Evolutionary conservation across 2,329 filamentous ascomycete genomes (phyloP), one percentile per base, ranked within the genome.

Genomic region (Alternaria arbusti): DNA sequence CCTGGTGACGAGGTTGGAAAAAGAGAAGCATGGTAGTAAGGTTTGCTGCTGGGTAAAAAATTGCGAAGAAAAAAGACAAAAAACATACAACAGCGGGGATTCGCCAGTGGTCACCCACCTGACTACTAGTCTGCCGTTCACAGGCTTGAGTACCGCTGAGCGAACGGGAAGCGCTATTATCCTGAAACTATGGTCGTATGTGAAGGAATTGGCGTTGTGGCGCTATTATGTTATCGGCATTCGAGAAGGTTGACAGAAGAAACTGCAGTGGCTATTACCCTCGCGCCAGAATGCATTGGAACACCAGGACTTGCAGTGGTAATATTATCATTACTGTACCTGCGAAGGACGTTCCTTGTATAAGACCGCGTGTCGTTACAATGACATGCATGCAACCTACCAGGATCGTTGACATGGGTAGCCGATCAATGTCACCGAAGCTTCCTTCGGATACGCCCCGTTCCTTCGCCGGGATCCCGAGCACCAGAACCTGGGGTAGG

Each of bases 321-420:
- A 36, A 20, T 6, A 4, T 4, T 7, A 12, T 5, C 2, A n/a
- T 13, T 25, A 2, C 6, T 5, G 13, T 25, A 3, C 15, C 13
- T 36, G 32, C 20, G 30, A 40, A n/a, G 25, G 4, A 6, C n/a
- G 9, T n/a, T 22, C 7, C 11, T 5, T 25, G 28, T 9, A 20
- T 25, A 9, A 36, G 32, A 17, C 49, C 13, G 30, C n/a, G 30
- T 59, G 59, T 59, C 40, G 59, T 62, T 49, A n/a, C 23, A 59
- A 64, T 64, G 61, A 45, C 57, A 45, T 59, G 49, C 49, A 54
- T 59, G 56, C 47, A 49, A 20, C 44, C 20, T 44, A 64, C 63
- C 47, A 57, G 66, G 66, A 45, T 66, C 32, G 26, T 57, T 20
- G 49, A 64, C 66, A 68, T 63, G 64, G 61, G 56, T 68, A 58